These are phyloP conservation scores for Kodamaea hsintzibuensis DNA, from an alignment of 805 yeast genomes.

Conservation along the genomic window DNA sequence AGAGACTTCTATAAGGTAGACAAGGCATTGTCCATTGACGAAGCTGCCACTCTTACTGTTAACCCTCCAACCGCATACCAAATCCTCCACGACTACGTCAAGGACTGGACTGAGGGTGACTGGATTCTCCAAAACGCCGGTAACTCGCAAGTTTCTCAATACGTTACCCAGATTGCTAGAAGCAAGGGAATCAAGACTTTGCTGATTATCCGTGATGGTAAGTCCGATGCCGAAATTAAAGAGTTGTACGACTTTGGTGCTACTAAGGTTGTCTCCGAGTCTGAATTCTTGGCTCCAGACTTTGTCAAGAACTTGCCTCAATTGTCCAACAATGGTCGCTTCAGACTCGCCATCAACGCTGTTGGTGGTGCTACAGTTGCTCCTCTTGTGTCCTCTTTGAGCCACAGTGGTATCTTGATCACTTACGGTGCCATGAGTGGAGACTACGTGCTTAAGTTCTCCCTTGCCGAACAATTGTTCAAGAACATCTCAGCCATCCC, in stretches of 20 bases:
- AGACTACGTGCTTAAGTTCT: slow-evolving; percentile 18
- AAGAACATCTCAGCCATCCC: slow-evolving; percentile 31
- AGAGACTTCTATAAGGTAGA: slow-evolving; percentile 4
- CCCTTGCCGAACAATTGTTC: slow-evolving; percentile 29
- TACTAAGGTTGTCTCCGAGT: slow-evolving; percentile 26
- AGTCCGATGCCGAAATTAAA: slow-evolving; percentile 23
- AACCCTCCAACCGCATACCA: slow-evolving; percentile 25
- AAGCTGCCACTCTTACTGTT: slow-evolving; percentile 23
- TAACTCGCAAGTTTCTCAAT: slow-evolving; percentile 34
- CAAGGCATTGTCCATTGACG: slow-evolving; percentile 9
- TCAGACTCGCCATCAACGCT: slow-evolving; percentile 34
- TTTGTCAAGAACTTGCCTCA: slow-evolving; percentile 20
- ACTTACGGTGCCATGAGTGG: slow-evolving; percentile 29
- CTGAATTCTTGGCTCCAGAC: slow-evolving; percentile 20
- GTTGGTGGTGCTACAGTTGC: slow-evolving; percentile 30
- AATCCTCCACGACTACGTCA: slow-evolving; percentile 18
- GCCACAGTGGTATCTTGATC: slow-evolving; percentile 27
- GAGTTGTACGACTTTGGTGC: slow-evolving; percentile 26
- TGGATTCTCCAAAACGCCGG: slow-evolving; percentile 39
- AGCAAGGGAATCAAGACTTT: slow-evolving; percentile 26
- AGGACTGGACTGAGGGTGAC: slow-evolving; percentile 25
- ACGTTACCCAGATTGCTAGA: slow-evolving; percentile 30
- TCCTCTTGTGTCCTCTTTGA: slow-evolving; percentile 25
- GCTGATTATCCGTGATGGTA: slow-evolving; percentile 31
- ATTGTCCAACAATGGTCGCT: slow-evolving; percentile 16